phyloP scores from a whole-genome alignment of 805 yeast genomes.

The Candida tallmaniae region DNA sequence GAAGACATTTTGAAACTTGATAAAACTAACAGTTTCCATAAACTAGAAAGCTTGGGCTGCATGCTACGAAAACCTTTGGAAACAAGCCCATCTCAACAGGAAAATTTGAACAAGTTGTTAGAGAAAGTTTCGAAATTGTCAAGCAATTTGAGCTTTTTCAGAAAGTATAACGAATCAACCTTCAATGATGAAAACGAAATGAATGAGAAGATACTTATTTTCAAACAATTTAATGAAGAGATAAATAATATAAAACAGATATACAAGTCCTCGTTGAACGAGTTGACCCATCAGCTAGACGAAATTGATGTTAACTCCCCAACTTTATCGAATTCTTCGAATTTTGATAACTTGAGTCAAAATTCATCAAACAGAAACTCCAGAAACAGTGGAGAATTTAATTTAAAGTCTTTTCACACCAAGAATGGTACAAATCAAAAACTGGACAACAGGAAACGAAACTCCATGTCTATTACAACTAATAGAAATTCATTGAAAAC shows the following conservation, averaged over 20 bases:
- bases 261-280: slow-evolving; percentile 25
- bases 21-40: neutral
- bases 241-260: slow-evolving; percentile 23
- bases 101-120: slow-evolving; percentile 23
- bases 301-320: slow-evolving; percentile 1
- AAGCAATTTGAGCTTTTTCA: slow-evolving; percentile 32
- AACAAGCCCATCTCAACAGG: slow-evolving; percentile 2
- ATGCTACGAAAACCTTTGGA: too few species aligned
- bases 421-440: too few species aligned
- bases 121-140: slow-evolving; percentile 27
- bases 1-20: slow-evolving; percentile 4
- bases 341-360: slow-evolving; percentile 11
- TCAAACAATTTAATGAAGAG: slow-evolving; percentile 32
- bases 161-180: slow-evolving; percentile 33
- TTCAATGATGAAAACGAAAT: slow-evolving; percentile 23
- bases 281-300: slow-evolving; percentile 18
- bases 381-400: slow-evolving; percentile 16
- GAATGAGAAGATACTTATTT: slow-evolving; percentile 33
- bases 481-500: slow-evolving; percentile 2
- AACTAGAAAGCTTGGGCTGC: too few species aligned
- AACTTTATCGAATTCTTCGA: neutral
- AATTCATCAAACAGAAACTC: slow-evolving; percentile 19
- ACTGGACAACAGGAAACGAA: slow-evolving; percentile 24
- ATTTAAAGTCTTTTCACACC: slow-evolving; percentile 34
- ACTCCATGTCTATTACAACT: slow-evolving; percentile 14